A percentile compares a stretch with the other conserved stretches of the same genome.
Evolutionary conservation across 2,329 filamentous ascomycete species (phyloP).

Genomic region (Cladosporium sp.): DNA sequence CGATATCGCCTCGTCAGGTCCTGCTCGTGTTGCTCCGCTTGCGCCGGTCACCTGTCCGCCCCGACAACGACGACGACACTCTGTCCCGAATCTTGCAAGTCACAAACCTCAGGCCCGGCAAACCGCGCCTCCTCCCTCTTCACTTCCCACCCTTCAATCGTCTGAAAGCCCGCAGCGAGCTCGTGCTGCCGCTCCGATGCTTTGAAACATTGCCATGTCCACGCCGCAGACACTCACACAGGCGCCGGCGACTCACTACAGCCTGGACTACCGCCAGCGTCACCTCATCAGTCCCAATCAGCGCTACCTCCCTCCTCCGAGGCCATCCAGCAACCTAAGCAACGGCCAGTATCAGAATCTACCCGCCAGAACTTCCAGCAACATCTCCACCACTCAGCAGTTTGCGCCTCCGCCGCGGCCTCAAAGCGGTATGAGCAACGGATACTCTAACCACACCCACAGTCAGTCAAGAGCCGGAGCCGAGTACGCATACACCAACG

Average conservation of each 20-base stretch:
- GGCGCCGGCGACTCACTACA: conserved; percentile 26
- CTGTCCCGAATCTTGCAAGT: not conserved
- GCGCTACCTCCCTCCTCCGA: conserved; percentile 30
- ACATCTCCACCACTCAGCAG: conserved; percentile 25
- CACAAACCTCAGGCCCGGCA: not conserved
- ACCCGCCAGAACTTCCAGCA: conserved; percentile 29
- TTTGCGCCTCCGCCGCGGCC: conserved; percentile 24
- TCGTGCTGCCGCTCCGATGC: conserved; percentile 12
- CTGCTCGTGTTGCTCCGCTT: conserved; percentile 8
- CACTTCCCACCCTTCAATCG: not conserved
- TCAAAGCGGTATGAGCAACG: conserved; percentile 28
- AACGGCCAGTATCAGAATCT: conserved; percentile 29
- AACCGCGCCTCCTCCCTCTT: not conserved
- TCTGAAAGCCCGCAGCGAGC: conserved; percentile 3
- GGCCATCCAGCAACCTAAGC: conserved; percentile 30
- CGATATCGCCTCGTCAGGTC: conserved; percentile 9
- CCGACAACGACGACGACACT: conserved; percentile 1
- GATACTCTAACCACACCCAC: conserved; percentile 20
- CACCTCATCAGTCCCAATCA: conserved; percentile 26
- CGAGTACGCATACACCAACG: conserved; percentile 19
- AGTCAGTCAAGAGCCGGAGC: conserved; percentile 19
- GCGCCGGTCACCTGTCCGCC: conserved; percentile 4
- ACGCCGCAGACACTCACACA: conserved; percentile 30
- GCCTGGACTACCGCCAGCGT: conserved; percentile 28
- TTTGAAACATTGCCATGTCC: conserved; percentile 23